These are phyloP conservation scores for Picea glauca DNA, from an alignment of 75 land plant genomes.

Conservation along the genomic window DNA sequence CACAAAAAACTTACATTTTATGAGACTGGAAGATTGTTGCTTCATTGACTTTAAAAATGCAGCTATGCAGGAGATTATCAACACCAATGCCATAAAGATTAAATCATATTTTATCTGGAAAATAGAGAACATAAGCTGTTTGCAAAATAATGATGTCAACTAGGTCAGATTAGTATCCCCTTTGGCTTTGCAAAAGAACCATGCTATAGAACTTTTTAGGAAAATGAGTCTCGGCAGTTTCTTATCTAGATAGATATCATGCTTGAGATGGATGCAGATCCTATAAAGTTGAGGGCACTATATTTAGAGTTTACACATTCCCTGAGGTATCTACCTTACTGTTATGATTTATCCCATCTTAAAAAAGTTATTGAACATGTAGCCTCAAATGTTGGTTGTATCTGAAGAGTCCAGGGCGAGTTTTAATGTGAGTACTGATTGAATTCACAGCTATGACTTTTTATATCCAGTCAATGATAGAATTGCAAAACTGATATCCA, in stretches of 20 bases:
- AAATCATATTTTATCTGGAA: too few relatives aligned
- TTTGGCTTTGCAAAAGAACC: too few relatives aligned
- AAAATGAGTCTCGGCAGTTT: too few relatives aligned
- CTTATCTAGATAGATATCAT: not conserved
- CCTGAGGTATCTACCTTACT: not conserved
- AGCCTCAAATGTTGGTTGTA: not conserved
- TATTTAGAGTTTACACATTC: not conserved
- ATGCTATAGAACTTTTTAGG: too few relatives aligned
- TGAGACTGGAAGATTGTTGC: not conserved
- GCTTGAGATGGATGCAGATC: not conserved
- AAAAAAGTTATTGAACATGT: not conserved
- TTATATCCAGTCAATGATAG: too few relatives aligned
- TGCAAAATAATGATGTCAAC: too few relatives aligned
- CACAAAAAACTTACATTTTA: not conserved
- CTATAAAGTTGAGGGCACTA: not conserved
- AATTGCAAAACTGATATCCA: too few relatives aligned
- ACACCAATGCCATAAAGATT: not conserved
- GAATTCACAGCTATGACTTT: too few relatives aligned
- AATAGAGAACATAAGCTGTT: too few relatives aligned
- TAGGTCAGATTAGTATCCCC: too few relatives aligned
- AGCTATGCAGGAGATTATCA: conserved; percentile 4
- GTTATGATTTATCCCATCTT: not conserved
- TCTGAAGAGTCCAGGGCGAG: not conserved
- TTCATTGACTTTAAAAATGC: not conserved
- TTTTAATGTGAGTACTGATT: not conserved